These are phyloP conservation scores for Immersiporthe knoxdaviesiana DNA, from an alignment of 2,329 filamentous ascomycete genomes.

Conservation along the genomic window DNA sequence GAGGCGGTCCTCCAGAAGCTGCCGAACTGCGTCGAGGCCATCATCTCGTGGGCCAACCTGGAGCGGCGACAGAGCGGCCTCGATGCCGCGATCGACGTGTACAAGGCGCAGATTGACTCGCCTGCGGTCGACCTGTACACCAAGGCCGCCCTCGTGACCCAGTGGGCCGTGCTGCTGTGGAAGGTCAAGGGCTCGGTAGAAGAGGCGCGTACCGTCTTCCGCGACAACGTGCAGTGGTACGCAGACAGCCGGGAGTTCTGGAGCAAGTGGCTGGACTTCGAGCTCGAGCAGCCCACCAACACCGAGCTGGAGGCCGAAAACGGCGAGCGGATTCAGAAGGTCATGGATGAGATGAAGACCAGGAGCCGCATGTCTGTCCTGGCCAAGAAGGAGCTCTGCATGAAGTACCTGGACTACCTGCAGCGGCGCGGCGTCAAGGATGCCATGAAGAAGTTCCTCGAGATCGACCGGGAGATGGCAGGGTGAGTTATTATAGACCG, in stretches of 20 bases:
- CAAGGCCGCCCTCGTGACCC: constrained; percentile 84
- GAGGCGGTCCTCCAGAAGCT: constrained; percentile 75
- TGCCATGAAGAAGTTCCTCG: constrained; percentile 83
- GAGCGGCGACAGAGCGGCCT: constrained; percentile 81
- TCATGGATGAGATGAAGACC: constrained; percentile 74
- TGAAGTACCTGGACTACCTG: constrained; percentile 81
- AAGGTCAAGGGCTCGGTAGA: constrained; percentile 80
- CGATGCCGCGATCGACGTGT: constrained; percentile 81
- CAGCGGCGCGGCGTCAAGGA: constrained; percentile 77
- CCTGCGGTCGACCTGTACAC: constrained; percentile 73
- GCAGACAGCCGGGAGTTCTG: constrained; percentile 87
- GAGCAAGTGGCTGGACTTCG: constrained; percentile 86
- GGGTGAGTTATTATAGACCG: constrained; percentile 57
- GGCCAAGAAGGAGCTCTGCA: constrained; percentile 74
- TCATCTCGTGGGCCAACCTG: constrained; percentile 85
- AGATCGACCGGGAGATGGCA: constrained; percentile 83
- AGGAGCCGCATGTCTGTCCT: constrained; percentile 71
- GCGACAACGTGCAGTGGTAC: constrained; percentile 82
- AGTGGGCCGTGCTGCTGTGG: constrained; percentile 87
- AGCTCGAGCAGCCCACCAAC: constrained; percentile 78
- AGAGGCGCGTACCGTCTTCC: constrained; percentile 82
- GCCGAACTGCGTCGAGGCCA: constrained; percentile 83
- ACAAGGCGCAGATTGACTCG: constrained; percentile 79
- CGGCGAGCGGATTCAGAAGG: constrained; percentile 75
- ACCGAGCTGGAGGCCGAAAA: constrained; percentile 66